Conservation (phyloP, 768 basidiomycete genomes). For the Suillus alpinus region DNA sequence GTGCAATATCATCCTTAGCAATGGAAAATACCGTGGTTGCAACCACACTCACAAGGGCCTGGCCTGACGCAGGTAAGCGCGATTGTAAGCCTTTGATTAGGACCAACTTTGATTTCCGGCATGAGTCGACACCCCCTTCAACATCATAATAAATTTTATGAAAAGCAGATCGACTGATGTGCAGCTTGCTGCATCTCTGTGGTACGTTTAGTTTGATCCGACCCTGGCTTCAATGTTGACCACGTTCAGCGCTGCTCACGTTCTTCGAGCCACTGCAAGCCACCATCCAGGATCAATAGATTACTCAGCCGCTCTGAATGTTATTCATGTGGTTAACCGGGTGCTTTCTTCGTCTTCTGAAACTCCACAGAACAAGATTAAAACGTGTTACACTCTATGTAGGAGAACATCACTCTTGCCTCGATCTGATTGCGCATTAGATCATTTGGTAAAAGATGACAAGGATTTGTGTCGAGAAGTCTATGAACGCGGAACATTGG, state of each 20-base stretch:
- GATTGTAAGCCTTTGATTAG: slow-evolving; percentile 19
- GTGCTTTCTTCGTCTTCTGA: slow-evolving; percentile 48
- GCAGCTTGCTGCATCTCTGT: slow-evolving; percentile 69
- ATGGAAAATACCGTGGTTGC: slow-evolving; percentile 62
- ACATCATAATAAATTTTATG: slow-evolving; percentile 46
- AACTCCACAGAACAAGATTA: slow-evolving; percentile 45
- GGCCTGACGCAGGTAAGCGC: slow-evolving; percentile 37
- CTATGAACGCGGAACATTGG: slow-evolving; percentile 65
- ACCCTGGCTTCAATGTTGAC: neutral
- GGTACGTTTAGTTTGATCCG: slow-evolving; percentile 38
- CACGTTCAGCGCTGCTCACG: slow-evolving; percentile 51
- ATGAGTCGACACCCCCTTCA: slow-evolving; percentile 26
- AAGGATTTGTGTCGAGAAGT: slow-evolving; percentile 63
- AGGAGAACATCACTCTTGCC: slow-evolving; percentile 21
- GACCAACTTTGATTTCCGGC: slow-evolving; percentile 3
- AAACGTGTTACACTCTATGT: slow-evolving; percentile 79
- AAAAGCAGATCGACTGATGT: slow-evolving; percentile 60
- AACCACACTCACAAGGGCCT: slow-evolving; percentile 41
- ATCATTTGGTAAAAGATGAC: slow-evolving; percentile 72
- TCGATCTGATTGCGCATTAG: slow-evolving; percentile 28
- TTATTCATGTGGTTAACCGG: slow-evolving; percentile 71
- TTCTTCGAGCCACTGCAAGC: slow-evolving; percentile 50
- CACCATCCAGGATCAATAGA: slow-evolving; percentile 36
- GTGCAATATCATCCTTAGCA: slow-evolving; percentile 62
- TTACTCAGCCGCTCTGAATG: slow-evolving; percentile 47